Evolutionary conservation across 305 asterid genomes (phyloP), one percentile per base, ranked within the genome.

Genomic region (Solanum hybrid): DNA sequence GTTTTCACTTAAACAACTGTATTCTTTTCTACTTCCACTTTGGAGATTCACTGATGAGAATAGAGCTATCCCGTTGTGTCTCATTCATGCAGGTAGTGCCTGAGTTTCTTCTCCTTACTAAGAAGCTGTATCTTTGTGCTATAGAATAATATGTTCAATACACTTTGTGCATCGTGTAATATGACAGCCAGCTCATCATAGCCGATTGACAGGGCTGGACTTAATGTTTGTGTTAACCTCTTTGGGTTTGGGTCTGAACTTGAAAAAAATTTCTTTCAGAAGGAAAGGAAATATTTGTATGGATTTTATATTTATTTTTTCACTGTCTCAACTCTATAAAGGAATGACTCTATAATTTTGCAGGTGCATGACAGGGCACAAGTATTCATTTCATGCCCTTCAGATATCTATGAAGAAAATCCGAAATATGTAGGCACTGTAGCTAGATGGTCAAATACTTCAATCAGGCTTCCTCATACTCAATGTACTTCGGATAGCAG

Each of bases 341-440:
- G 76, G 46, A 57, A 61, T 6, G n/a, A 11, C 89, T 74, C 2
- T 78, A 51, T 57, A 57, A 88, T 57, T 78, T 89, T 94, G 89
- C 95, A 97, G 99, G 98, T 97, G 91, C 99, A 95, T 89, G 99
- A 97, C 92, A 95, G 99, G 95, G 99, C 98, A 86, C 99, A 96
- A 90, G 97, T 97, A 81, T 96, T 96, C 88, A 86, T 96, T 76
- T 96, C 99, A 28, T 97, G 99, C 90, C 87, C 93, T 87, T 86
- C 91, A 76, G 94, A 92, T 29, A 93, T 89, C 76, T 77, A 92
- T 82, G 92, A 92, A 36, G 94, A 89, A 74, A 94, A 95, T 94
- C 98, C 95, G 26, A 89, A 86, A 39, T 95, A 94, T 75, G 93
- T 95, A 87, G 99, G 93, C 91, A 93, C 95, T 88, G 92, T 95